Conservation (phyloP, 768 basidiomycete genomes). For the Lactifluus pinguis region DNA sequence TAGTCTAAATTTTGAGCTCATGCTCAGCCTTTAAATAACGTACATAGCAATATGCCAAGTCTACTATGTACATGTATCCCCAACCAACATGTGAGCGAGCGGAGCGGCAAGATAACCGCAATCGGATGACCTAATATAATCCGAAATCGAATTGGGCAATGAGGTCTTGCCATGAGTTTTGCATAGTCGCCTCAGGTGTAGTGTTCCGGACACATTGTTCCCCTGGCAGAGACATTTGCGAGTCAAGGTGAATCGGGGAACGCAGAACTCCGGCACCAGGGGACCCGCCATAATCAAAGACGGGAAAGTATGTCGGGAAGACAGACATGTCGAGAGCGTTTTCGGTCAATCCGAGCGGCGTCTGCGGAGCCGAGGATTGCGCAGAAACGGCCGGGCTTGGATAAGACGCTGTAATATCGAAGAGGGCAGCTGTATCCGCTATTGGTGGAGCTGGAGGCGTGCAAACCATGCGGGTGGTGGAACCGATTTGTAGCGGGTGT, state of each 20-base stretch:
- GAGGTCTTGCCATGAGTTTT: slow-evolving; percentile 24
- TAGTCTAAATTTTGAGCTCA: too few relatives aligned
- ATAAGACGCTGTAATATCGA: slow-evolving; percentile 13
- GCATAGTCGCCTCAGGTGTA: slow-evolving; percentile 28
- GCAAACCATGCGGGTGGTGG: neutral
- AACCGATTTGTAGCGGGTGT: slow-evolving; percentile 4
- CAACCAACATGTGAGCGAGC: neutral
- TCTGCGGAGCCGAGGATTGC: slow-evolving; percentile 8
- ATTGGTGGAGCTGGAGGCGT: neutral
- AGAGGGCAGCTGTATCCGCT: slow-evolving; percentile 4
- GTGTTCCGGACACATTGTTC: slow-evolving; percentile 22
- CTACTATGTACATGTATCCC: neutral
- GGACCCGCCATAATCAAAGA: slow-evolving; percentile 14
- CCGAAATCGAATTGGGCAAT: slow-evolving; percentile 27
- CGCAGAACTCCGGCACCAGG: neutral
- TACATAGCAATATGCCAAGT: neutral
- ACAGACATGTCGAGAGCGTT: slow-evolving; percentile 9
- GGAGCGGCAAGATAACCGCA: too few relatives aligned
- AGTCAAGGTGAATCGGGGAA: slow-evolving; percentile 13
- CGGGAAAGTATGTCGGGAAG: slow-evolving; percentile 17
- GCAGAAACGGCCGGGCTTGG: slow-evolving; percentile 12
- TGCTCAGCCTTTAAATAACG: too few relatives aligned
- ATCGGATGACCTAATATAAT: slow-evolving; percentile 12
- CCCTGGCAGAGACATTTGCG: neutral
- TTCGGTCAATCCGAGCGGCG: neutral